These are phyloP conservation scores for Cordyceps javanica DNA, from an alignment of 2,329 filamentous ascomycete species.

Conservation along the genomic window DNA sequence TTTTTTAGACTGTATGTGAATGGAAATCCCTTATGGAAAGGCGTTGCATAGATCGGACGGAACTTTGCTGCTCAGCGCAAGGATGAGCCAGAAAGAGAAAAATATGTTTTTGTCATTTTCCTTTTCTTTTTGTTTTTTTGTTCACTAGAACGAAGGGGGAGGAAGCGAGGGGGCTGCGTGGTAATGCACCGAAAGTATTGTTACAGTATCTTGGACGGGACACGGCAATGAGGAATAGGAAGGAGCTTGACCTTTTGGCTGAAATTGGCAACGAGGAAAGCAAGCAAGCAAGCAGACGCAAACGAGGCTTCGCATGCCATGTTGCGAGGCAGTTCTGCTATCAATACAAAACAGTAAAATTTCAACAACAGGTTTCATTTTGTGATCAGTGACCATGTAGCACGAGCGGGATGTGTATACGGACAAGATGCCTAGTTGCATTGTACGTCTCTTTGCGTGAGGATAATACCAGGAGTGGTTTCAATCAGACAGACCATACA, in stretches of 20 bases:
- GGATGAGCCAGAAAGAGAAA: constrained; percentile 10
- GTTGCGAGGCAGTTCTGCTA: background rate
- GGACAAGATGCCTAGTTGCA: no score
- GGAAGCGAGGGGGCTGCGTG: background rate
- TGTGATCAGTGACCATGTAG: no score
- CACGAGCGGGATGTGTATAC: no score
- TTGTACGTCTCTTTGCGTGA: no score
- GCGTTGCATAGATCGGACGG: constrained; percentile 8
- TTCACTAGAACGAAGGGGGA: no score
- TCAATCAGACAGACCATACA: no score
- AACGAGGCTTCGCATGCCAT: background rate
- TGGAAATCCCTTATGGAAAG: background rate
- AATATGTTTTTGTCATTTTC: background rate
- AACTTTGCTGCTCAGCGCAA: constrained; percentile 11
- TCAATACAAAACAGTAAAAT: constrained; percentile 13
- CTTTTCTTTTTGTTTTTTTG: background rate
- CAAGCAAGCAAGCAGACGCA: background rate
- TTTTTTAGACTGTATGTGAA: constrained; percentile 7
- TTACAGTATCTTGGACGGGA: background rate
- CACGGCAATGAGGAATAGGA: background rate
- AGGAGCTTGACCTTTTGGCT: background rate
- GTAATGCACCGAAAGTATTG: background rate
- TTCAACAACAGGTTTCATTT: no score
- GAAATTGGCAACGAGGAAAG: background rate
- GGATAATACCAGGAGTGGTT: no score